Conservation (phyloP, 2,329 filamentous ascomycete genomes). For the Colletotrichum sp. region DNA sequence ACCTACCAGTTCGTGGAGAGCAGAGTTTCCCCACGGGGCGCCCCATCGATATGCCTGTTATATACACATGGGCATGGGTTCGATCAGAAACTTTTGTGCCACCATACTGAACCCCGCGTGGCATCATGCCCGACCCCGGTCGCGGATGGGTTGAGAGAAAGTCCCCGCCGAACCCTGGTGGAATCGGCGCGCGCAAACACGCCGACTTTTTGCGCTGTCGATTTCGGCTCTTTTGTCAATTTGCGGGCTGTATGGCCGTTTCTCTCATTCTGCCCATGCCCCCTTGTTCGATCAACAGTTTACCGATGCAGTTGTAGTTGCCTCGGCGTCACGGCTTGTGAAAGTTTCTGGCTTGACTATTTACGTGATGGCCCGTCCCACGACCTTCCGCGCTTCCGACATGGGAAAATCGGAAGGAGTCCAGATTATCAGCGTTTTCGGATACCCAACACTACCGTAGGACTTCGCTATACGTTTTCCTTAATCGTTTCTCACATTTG, state of each 20-base stretch:
- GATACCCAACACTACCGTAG: not conserved
- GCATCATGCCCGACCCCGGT: not conserved
- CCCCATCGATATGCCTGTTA: not conserved
- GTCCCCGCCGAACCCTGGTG: not conserved
- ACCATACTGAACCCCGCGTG: not conserved
- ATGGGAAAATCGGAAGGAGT: not conserved
- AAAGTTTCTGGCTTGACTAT: not conserved
- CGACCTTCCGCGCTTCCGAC: not conserved
- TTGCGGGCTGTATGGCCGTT: not conserved
- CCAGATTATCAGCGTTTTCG: not conserved
- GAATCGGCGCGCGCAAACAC: not conserved
- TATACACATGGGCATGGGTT: not conserved
- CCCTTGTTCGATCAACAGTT: constrained; percentile 1
- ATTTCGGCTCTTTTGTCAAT: not conserved
- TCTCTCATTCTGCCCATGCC: not conserved
- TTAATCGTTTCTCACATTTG: not conserved
- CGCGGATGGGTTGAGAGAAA: not conserved
- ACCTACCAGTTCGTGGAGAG: constrained; percentile 1
- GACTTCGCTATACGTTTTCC: not conserved
- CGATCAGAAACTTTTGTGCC: not conserved
- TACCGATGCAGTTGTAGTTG: not conserved
- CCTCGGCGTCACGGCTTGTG: constrained; percentile 18
- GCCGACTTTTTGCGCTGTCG: not conserved
- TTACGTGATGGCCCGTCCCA: constrained; percentile 5
- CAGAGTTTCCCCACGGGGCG: not conserved